These are phyloP conservation scores for Periconia macrospinosa DNA, from an alignment of 2,329 filamentous ascomycete species.

Conservation along the genomic window DNA sequence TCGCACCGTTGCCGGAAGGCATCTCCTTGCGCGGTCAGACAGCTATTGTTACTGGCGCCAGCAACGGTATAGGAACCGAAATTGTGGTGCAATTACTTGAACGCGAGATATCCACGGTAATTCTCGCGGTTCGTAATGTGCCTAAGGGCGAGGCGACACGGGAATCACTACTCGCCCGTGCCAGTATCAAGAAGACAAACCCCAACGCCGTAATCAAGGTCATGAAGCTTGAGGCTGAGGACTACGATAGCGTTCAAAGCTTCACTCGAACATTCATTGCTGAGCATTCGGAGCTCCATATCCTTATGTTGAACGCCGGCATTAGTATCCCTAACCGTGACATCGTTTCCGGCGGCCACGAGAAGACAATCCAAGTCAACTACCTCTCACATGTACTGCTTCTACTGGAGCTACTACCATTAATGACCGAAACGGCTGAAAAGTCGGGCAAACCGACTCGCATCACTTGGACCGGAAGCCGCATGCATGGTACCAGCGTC, in stretches of 20 bases:
- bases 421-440: not conserved
- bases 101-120: conserved; percentile 15
- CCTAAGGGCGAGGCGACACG: conserved; percentile 24
- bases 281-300: conserved; percentile 18
- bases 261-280: conserved; percentile 7
- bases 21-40: conserved; percentile 30
- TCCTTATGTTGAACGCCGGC: conserved; percentile 33
- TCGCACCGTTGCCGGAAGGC: conserved; percentile 1
- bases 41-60: conserved; percentile 43
- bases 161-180: conserved; percentile 10
- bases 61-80: conserved; percentile 27
- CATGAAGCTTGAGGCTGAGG: conserved; percentile 13
- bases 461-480: conserved; percentile 5
- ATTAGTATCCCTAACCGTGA: conserved; percentile 11
- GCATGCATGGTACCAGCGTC: not conserved
- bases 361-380: conserved; percentile 55
- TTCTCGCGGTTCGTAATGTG: conserved; percentile 28
- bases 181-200: conserved; percentile 5
- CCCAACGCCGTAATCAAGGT: conserved; percentile 17
- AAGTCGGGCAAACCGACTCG: conserved; percentile 3
- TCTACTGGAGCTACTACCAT: conserved; percentile 46
- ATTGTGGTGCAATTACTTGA: conserved; percentile 22
- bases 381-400: conserved; percentile 26
- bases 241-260: conserved; percentile 9
- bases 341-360: conserved; percentile 19